phyloP scores from a whole-genome alignment of 306 rosid species.

The Citrullus amarus region DNA sequence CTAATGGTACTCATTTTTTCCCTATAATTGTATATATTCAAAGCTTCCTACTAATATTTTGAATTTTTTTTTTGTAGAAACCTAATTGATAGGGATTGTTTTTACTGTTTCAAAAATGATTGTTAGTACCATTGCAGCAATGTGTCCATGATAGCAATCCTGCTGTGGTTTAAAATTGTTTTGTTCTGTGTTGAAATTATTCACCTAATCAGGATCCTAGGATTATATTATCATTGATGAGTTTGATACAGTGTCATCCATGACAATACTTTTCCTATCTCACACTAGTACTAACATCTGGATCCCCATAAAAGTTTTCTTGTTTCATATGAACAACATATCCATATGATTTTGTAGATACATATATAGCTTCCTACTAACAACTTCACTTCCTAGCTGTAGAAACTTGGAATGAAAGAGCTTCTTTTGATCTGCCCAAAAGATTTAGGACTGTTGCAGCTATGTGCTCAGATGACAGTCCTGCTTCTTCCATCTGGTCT shows the following conservation, averaged over 20 bases:
- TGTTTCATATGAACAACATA: neutral
- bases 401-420: constrained; percentile 20
- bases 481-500: constrained; percentile 62
- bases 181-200: no score
- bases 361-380: neutral
- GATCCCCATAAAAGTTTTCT: neutral
- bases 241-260: neutral
- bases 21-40: no score
- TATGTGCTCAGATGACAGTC: constrained; percentile 67
- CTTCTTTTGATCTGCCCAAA: constrained; percentile 60
- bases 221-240: neutral
- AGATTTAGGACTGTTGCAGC: constrained; percentile 61
- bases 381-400: neutral
- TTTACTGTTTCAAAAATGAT: no score
- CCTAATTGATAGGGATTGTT: neutral
- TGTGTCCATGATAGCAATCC: neutral
- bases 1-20: no score
- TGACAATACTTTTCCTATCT: neutral
- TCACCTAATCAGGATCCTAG: neutral
- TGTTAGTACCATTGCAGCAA: neutral
- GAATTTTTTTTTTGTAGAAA: no score
- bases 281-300: neutral
- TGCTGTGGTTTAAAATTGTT: no score
- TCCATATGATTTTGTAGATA: neutral
- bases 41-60: neutral